Evolutionary conservation across 768 basidiomycete species (phyloP).

Genomic region (Cubamyces sp.): DNA sequence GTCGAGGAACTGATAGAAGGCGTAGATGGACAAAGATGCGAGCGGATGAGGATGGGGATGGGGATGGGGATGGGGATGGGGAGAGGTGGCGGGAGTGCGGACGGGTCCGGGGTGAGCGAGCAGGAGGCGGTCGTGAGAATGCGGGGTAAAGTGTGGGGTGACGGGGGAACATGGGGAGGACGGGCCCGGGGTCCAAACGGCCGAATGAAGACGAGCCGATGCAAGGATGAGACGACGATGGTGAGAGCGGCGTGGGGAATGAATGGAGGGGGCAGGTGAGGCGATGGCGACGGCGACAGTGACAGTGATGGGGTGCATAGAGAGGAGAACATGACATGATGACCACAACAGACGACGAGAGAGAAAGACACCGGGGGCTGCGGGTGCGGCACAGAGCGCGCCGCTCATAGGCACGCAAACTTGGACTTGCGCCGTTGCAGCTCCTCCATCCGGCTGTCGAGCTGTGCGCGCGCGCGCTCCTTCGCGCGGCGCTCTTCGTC

Average conservation of each 20-base stretch:
- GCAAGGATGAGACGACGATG: constrained; percentile 1
- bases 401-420: constrained; percentile 79
- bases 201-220: background rate
- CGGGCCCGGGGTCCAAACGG: background rate
- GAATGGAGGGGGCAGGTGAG: background rate
- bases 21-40: background rate
- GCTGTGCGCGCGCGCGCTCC: constrained; percentile 84
- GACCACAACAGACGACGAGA: background rate
- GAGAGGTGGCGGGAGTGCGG: background rate
- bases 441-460: constrained; percentile 88
- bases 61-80: no score
- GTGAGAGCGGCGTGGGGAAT: background rate
- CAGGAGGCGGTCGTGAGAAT: constrained; percentile 1
- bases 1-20: background rate
- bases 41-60: no score
- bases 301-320: background rate
- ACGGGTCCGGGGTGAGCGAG: background rate
- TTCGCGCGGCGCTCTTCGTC: constrained; percentile 90
- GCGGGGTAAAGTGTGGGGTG: constrained; percentile 1
- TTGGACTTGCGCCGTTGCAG: constrained; percentile 85
- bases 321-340: background rate
- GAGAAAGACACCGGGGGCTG: constrained; percentile 6
- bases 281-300: constrained; percentile 7
- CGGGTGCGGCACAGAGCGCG: background rate
- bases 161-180: background rate